phyloP scores from a whole-genome alignment of 2,329 filamentous ascomycete genomes.

The Sarocladium strictum region DNA sequence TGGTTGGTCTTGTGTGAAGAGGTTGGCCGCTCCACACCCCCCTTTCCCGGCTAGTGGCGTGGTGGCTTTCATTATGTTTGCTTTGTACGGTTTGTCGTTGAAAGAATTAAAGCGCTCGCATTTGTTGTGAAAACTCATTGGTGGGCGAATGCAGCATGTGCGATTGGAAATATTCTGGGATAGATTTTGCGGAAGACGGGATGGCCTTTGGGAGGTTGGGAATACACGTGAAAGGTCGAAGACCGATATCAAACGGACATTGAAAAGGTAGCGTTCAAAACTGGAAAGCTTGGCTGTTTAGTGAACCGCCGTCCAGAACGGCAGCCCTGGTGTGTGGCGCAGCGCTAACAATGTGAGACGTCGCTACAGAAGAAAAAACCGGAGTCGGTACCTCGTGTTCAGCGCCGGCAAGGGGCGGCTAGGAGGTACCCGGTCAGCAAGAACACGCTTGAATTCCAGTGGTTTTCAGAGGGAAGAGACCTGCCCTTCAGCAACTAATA shows the following conservation, averaged over 20 bases:
- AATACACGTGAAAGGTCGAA: not conserved
- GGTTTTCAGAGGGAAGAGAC: not conserved
- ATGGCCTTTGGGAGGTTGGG: not conserved
- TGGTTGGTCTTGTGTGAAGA: not conserved
- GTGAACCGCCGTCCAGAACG: not conserved
- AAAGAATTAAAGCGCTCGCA: no score
- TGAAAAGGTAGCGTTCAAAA: not conserved
- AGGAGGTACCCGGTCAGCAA: slow-evolving; percentile 3
- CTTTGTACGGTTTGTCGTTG: not conserved
- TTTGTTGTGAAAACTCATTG: no score
- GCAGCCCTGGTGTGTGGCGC: not conserved
- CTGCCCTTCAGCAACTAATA: not conserved
- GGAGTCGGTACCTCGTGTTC: slow-evolving; percentile 7
- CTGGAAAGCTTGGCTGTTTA: not conserved
- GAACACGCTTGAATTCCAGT: not conserved
- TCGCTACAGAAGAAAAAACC: not conserved
- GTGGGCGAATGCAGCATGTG: no score
- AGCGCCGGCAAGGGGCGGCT: not conserved
- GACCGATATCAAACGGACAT: not conserved
- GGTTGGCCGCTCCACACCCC: slow-evolving; percentile 4
- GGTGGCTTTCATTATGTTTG: not conserved
- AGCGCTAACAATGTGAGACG: not conserved
- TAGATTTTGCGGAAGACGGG: not conserved
- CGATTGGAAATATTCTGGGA: not conserved
- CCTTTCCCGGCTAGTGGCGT: not conserved